phyloP scores from a whole-genome alignment of 768 basidiomycete genomes.

The Boletus rufocinnamomeus region DNA sequence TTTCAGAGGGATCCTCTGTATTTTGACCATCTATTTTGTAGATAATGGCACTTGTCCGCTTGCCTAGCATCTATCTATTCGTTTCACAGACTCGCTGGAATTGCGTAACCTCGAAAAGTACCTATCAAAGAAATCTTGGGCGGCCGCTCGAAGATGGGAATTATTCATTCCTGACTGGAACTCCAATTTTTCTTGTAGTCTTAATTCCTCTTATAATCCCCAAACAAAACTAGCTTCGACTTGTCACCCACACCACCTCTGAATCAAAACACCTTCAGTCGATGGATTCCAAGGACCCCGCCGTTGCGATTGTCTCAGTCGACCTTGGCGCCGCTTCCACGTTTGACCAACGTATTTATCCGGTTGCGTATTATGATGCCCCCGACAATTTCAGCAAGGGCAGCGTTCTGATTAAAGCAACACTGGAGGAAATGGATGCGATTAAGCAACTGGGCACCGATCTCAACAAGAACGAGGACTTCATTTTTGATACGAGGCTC shows the following conservation, averaged over 20 bases:
- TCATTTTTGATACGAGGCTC: neutral
- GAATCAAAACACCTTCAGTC: neutral
- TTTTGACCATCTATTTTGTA: no score
- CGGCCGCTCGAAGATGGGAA: neutral
- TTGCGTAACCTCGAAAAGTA: neutral
- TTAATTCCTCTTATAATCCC: neutral
- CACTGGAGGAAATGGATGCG: constrained; percentile 6
- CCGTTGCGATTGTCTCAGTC: neutral
- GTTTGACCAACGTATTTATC: neutral
- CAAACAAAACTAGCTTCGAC: neutral
- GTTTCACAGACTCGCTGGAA: neutral
- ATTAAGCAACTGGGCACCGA: constrained; percentile 2
- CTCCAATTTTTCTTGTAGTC: neutral
- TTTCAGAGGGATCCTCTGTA: no score
- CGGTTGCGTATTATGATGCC: constrained; percentile 3
- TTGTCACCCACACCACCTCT: neutral
- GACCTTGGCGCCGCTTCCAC: neutral
- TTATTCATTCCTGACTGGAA: neutral
- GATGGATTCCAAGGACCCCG: neutral
- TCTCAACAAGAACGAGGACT: neutral
- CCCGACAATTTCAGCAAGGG: neutral
- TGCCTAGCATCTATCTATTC: neutral
- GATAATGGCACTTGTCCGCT: neutral
- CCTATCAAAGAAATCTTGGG: neutral
- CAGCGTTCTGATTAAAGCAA: neutral